A percentile compares a stretch with the other conserved stretches of the same genome.
phyloP scores from a whole-genome alignment of 495 filamentous ascomycete species.

The Daldinia bambusicola region DNA sequence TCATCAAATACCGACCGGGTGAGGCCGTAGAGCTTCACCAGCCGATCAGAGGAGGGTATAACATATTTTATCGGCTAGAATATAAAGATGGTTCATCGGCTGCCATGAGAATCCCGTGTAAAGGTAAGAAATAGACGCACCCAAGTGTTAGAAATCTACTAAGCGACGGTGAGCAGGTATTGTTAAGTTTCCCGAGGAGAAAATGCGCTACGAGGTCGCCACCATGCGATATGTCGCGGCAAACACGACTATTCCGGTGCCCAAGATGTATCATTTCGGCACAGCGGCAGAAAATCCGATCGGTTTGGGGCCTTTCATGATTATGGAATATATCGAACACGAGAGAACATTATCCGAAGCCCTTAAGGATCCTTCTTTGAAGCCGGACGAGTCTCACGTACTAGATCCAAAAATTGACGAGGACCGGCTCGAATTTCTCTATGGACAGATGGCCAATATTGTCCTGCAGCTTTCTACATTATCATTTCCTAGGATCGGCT shows the following conservation, averaged over 20 bases:
- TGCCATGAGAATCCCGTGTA: conserved; percentile 28
- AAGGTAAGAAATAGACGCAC: background rate
- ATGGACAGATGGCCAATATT: background rate
- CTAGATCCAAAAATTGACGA: conserved; percentile 10
- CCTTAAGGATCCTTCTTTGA: conserved; percentile 42
- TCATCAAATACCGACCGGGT: conserved; percentile 9
- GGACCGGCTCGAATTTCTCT: conserved; percentile 16
- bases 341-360: conserved; percentile 44
- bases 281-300: conserved; percentile 45
- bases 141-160: too few species aligned
- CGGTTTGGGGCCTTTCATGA: conserved; percentile 58
- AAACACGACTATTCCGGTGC: conserved; percentile 55
- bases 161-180: background rate
- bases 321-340: conserved; percentile 59
- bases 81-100: conserved; percentile 43
- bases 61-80: conserved; percentile 42
- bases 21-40: conserved; percentile 5
- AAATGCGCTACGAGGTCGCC: conserved; percentile 49
- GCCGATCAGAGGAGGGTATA: conserved; percentile 45
- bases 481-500: background rate
- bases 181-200: conserved; percentile 12
- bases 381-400: conserved; percentile 11
- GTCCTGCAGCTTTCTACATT: background rate
- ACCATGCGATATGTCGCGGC: conserved; percentile 55
- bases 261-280: conserved; percentile 51